These are phyloP conservation scores for Ceratobasidium sp. DNA, from an alignment of 1,284 basidiomycete genomes.

Conservation along the genomic window DNA sequence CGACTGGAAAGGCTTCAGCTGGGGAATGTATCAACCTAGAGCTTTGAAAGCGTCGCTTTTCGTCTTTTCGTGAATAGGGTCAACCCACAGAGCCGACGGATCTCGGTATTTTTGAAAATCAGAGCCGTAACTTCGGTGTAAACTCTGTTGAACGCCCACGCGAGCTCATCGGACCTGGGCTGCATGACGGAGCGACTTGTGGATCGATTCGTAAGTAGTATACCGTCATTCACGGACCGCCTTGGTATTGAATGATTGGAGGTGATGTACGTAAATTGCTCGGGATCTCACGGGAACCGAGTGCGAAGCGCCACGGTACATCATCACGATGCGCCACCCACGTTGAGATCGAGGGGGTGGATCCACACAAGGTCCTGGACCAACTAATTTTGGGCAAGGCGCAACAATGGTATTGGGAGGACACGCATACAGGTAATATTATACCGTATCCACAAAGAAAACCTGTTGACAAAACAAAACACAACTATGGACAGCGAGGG, in stretches of 20 bases:
- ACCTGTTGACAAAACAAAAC: not conserved
- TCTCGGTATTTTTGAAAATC: slow-evolving; percentile 30
- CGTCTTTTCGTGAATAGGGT: not conserved
- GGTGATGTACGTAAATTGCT: slow-evolving; percentile 6
- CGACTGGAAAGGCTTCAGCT: not conserved
- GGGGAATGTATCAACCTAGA: not conserved
- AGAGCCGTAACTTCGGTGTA: slow-evolving; percentile 22
- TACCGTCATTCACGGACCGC: not conserved
- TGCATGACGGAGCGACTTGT: not conserved
- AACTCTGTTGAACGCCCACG: slow-evolving; percentile 16
- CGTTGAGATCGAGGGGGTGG: not conserved
- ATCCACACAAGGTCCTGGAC: slow-evolving; percentile 8
- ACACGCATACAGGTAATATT: slow-evolving; percentile 39
- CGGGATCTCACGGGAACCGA: slow-evolving; percentile 5
- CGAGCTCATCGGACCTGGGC: slow-evolving; percentile 7
- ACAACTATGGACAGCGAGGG: slow-evolving; percentile 35
- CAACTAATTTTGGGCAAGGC: slow-evolving; percentile 13
- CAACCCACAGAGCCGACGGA: not conserved
- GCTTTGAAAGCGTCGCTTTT: slow-evolving; percentile 12
- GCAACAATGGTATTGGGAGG: not conserved
- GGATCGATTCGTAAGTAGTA: not conserved
- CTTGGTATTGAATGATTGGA: not conserved
- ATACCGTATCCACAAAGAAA: slow-evolving; percentile 33
- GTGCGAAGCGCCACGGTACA: slow-evolving; percentile 7
- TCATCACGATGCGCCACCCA: slow-evolving; percentile 11